Conservation (phyloP, 2,329 filamentous ascomycete genomes). For the Beauveria caledonica region DNA sequence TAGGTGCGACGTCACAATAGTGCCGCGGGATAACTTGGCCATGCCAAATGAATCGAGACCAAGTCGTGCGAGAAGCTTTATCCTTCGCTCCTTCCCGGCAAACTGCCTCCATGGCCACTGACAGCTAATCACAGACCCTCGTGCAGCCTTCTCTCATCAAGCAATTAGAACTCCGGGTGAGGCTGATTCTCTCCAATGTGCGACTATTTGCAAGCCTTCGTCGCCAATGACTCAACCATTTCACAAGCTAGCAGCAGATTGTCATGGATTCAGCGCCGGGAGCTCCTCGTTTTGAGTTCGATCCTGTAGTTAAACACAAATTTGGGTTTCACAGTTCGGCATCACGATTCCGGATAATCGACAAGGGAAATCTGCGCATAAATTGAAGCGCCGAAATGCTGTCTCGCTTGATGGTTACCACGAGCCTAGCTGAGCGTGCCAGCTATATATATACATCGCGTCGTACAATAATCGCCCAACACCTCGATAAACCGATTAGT, state of each 20-base stretch:
- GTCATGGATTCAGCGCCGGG: too few species aligned
- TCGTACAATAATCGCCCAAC: constrained; percentile 20
- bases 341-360: not conserved
- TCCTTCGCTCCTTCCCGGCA: not conserved
- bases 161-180: not conserved
- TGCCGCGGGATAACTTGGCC: too few species aligned
- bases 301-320: not conserved
- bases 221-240: not conserved
- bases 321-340: not conserved
- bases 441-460: constrained; percentile 26
- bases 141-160: not conserved
- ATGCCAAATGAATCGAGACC: not conserved
- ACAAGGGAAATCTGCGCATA: constrained; percentile 4
- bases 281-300: not conserved
- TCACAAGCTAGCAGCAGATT: not conserved
- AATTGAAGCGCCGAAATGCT: constrained; percentile 10
- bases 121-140: not conserved
- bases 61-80: not conserved
- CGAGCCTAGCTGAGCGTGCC: constrained; percentile 2
- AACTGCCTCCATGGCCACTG: not conserved
- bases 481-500: constrained; percentile 22
- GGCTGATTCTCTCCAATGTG: not conserved
- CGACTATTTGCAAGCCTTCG: not conserved
- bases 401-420: not conserved
- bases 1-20: too few species aligned